Percentiles rank a stretch among this genome's conserved stretches.
Evolutionary conservation across 768 basidiomycete species (phyloP).

Genomic region (Dentipellis fragilis): DNA sequence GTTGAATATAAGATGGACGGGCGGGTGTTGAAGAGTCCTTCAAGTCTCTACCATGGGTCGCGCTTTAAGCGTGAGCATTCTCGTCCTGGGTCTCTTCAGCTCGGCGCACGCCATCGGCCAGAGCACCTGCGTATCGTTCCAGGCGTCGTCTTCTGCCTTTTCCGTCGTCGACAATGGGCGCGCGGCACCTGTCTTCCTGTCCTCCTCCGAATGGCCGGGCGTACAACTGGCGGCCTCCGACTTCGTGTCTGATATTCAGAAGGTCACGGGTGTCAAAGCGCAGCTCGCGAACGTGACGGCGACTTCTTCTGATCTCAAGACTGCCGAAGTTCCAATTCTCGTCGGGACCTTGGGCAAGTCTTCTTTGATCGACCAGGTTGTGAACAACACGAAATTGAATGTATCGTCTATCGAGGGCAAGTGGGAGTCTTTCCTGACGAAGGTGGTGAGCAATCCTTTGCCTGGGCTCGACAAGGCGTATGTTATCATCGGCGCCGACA

Average conservation of each 20-base stretch:
- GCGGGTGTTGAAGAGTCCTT: too few species aligned
- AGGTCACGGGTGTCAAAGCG: conserved; percentile 46
- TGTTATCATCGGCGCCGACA: conserved; percentile 60
- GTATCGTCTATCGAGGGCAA: conserved; percentile 48
- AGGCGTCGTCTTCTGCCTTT: conserved; percentile 25
- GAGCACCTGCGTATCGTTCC: conserved; percentile 35
- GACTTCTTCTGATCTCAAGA: conserved; percentile 13
- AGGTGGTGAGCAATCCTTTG: conserved; percentile 43
- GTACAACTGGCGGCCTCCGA: conserved; percentile 51
- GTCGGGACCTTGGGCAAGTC: conserved; percentile 56
- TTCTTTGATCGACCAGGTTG: conserved; percentile 38
- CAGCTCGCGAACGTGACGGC: conserved; percentile 35
- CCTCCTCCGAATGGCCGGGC: conserved; percentile 50
- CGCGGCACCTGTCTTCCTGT: conserved; percentile 40
- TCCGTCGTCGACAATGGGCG: conserved; percentile 33
- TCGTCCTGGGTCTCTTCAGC: neutral
- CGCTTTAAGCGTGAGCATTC: neutral
- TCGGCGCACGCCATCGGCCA: conserved; percentile 36
- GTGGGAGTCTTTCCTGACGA: conserved; percentile 56
- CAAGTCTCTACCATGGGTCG: too few species aligned
- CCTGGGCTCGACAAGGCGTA: conserved; percentile 51
- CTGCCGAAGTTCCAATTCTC: conserved; percentile 37
- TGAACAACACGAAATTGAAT: conserved; percentile 44
- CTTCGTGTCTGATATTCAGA: conserved; percentile 51
- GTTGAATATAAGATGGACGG: too few species aligned